Percentiles rank a stretch among this genome's conserved stretches.
These are phyloP conservation scores for Porcisia deanei DNA, from an alignment of 208 protist genomes.

Conservation along the genomic window DNA sequence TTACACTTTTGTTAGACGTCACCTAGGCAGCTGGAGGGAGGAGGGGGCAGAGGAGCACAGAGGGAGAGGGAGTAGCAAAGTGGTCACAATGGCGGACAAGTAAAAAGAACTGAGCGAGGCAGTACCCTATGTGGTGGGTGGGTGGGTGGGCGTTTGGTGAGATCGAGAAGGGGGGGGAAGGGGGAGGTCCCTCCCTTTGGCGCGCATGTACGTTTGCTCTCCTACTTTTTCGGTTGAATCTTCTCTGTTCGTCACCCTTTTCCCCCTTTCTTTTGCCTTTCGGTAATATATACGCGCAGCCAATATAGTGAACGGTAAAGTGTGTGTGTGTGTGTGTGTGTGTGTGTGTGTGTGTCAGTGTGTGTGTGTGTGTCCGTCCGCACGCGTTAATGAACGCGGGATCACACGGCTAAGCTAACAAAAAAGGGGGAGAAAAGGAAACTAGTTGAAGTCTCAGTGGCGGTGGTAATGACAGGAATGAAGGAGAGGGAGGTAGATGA, in stretches of 20 bases:
- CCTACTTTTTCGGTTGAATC: no score
- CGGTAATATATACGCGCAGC: no score
- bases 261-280: no score
- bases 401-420: not conserved
- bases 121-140: not conserved
- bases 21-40: not conserved
- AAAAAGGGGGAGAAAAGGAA: not conserved
- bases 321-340: not conserved
- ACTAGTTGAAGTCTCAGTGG: not conserved
- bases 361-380: not conserved
- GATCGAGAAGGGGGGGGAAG: not conserved
- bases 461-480: not conserved
- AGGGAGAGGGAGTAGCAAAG: not conserved
- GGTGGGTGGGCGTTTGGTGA: not conserved
- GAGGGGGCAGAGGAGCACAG: not conserved
- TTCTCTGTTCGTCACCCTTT: no score
- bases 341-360: not conserved
- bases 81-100: not conserved
- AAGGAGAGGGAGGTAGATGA: not conserved
- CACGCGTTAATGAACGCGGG: conserved; percentile 2
- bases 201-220: not conserved
- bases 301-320: not conserved
- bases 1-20: not conserved
- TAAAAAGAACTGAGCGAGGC: not conserved
- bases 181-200: not conserved